Conservation (phyloP, 139 green algal genomes). For the Diplosphaera chodatii region DNA sequence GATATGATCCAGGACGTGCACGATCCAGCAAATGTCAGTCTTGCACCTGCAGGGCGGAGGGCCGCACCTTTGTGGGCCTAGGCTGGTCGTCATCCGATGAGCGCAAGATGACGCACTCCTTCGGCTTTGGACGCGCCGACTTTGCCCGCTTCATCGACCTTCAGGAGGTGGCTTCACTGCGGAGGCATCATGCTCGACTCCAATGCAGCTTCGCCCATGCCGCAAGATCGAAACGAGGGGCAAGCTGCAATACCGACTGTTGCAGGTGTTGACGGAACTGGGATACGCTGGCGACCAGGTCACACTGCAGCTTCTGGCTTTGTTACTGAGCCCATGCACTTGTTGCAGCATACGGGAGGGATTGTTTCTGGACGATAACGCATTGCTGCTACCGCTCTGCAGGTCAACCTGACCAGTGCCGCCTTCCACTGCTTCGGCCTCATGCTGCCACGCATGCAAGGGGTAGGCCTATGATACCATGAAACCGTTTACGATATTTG, state of each 20-base stretch:
- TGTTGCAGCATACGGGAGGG: too few relatives aligned
- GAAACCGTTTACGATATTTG: too few relatives aligned
- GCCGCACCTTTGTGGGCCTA: conserved; percentile 40
- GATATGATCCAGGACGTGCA: too few relatives aligned
- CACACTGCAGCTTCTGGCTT: neutral
- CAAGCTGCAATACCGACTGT: neutral
- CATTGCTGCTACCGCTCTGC: neutral
- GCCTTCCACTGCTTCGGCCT: neutral
- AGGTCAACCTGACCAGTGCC: neutral
- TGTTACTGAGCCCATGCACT: too few relatives aligned
- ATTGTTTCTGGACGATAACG: too few relatives aligned
- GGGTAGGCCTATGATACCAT: too few relatives aligned
- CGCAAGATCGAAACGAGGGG: too few relatives aligned
- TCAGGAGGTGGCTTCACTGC: conserved; percentile 1
- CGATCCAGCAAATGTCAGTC: too few relatives aligned
- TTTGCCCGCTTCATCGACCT: conserved; percentile 16
- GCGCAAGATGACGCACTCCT: conserved; percentile 41
- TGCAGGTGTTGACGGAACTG: neutral
- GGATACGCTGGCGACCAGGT: neutral
- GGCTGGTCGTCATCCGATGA: conserved; percentile 44
- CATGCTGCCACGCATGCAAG: neutral
- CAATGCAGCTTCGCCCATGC: too few relatives aligned
- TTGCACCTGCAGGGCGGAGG: too few relatives aligned
- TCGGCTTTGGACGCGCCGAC: conserved; percentile 10
- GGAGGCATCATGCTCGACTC: too few relatives aligned